A percentile compares a stretch with the other conserved stretches of the same genome.
These are phyloP conservation scores for Lentinula edodes DNA, from an alignment of 768 basidiomycete species.

Conservation along the genomic window DNA sequence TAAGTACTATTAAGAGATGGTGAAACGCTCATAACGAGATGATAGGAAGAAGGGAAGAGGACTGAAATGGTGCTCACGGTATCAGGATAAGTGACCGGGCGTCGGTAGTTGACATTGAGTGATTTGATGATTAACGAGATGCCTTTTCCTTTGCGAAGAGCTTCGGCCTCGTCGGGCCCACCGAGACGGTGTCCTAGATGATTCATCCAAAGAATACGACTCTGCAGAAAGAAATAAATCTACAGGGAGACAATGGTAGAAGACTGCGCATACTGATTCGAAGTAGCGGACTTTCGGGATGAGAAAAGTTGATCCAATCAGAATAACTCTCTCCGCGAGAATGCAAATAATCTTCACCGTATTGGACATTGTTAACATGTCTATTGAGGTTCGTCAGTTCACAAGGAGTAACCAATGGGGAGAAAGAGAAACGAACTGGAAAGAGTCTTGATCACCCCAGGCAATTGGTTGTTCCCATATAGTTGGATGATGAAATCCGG, in stretches of 20 bases:
- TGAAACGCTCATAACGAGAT: background rate
- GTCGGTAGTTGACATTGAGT: slow-evolving; percentile 57
- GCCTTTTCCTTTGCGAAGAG: slow-evolving; percentile 59
- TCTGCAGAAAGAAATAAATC: slow-evolving; percentile 28
- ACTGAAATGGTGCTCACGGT: slow-evolving; percentile 39
- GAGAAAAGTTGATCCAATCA: background rate
- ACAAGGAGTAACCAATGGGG: background rate
- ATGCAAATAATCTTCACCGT: slow-evolving; percentile 37
- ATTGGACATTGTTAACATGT: slow-evolving; percentile 76
- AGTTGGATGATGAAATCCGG: slow-evolving; percentile 57
- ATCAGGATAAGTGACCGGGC: slow-evolving; percentile 74
- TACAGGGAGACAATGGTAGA: background rate
- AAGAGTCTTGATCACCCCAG: slow-evolving; percentile 78
- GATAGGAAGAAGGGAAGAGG: background rate
- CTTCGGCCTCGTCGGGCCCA: slow-evolving; percentile 46
- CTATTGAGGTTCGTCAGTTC: slow-evolving; percentile 27
- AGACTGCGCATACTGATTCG: slow-evolving; percentile 47
- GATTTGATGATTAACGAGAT: slow-evolving; percentile 74
- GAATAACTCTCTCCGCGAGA: background rate
- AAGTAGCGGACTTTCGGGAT: slow-evolving; percentile 54
- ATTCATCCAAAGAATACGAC: slow-evolving; percentile 65
- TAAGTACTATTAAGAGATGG: background rate
- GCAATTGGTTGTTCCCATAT: slow-evolving; percentile 75
- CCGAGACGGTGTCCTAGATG: slow-evolving; percentile 55
- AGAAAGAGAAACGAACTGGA: slow-evolving; percentile 49